These are phyloP conservation scores for Apiosordaria backusii DNA, from an alignment of 495 filamentous ascomycete species.

Conservation along the genomic window DNA sequence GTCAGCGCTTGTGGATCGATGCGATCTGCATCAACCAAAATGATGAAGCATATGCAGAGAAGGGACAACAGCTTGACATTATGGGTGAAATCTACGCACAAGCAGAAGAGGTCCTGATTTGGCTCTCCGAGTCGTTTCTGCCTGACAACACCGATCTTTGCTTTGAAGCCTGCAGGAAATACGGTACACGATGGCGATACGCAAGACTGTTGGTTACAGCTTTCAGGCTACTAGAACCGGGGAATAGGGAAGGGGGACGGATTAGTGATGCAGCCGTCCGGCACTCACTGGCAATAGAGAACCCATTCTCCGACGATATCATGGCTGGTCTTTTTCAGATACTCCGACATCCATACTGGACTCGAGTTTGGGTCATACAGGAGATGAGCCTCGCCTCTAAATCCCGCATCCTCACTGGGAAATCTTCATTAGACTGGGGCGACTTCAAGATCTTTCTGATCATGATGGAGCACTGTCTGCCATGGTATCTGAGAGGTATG, in stretches of 20 bases:
- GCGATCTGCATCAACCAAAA: background rate
- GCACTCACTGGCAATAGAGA: background rate
- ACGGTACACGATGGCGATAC: background rate
- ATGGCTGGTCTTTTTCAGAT: background rate
- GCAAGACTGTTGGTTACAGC: background rate
- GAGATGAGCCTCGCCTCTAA: background rate
- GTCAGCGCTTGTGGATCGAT: background rate
- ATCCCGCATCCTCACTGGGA: background rate
- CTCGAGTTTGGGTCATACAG: background rate
- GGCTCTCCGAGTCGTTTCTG: background rate
- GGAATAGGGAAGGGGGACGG: too few species aligned
- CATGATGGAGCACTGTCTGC: background rate
- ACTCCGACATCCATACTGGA: background rate
- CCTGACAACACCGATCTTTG: background rate
- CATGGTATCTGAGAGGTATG: background rate
- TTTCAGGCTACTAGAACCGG: too few species aligned
- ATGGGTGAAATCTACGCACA: background rate
- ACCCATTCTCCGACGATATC: background rate
- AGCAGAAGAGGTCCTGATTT: background rate
- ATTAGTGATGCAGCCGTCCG: background rate
- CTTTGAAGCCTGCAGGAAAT: background rate
- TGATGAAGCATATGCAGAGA: background rate
- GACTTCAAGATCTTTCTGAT: background rate
- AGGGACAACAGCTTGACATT: background rate
- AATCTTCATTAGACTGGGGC: background rate